Conservation (phyloP, 2,329 filamentous ascomycete species). For the Tolypocladium cylindrosporum region DNA sequence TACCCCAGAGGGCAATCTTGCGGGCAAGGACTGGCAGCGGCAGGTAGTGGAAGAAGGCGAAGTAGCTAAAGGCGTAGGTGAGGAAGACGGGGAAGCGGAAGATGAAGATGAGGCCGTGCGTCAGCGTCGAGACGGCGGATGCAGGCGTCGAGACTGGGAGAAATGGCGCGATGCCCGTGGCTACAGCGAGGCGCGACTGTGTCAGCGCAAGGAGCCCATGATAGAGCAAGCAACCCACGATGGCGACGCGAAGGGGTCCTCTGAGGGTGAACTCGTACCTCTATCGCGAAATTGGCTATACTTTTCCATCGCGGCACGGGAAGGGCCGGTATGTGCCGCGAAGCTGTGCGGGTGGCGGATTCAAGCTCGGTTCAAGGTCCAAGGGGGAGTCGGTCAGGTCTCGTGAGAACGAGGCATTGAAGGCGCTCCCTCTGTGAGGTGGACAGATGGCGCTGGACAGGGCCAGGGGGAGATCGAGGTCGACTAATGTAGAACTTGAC, state of each 20-base stretch:
- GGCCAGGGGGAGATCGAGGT: background rate
- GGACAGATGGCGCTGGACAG: background rate
- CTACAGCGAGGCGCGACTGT: slow-evolving; percentile 32
- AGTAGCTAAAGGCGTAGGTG: slow-evolving; percentile 58
- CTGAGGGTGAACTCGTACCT: slow-evolving; percentile 43
- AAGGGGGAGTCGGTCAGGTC: background rate
- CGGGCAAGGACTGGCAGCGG: slow-evolving; percentile 54
- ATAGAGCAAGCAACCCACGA: background rate
- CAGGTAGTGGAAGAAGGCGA: slow-evolving; percentile 73
- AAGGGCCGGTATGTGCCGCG: background rate
- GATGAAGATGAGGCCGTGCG: slow-evolving; percentile 65
- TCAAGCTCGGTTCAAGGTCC: background rate
- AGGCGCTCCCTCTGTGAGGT: background rate
- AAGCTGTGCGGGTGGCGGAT: background rate
- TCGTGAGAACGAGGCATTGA: background rate
- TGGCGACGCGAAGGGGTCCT: background rate
- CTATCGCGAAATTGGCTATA: slow-evolving; percentile 88
- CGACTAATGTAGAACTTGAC: background rate
- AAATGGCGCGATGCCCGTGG: slow-evolving; percentile 93
- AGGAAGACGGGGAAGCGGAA: slow-evolving; percentile 73
- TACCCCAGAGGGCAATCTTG: slow-evolving; percentile 78
- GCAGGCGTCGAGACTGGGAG: slow-evolving; percentile 65
- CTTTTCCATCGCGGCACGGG: slow-evolving; percentile 65
- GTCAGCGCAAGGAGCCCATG: background rate
- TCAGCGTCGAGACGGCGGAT: slow-evolving; percentile 50